Evolutionary conservation across 257 asterid genomes (phyloP).

Genomic region (Penstemon barbatus): DNA sequence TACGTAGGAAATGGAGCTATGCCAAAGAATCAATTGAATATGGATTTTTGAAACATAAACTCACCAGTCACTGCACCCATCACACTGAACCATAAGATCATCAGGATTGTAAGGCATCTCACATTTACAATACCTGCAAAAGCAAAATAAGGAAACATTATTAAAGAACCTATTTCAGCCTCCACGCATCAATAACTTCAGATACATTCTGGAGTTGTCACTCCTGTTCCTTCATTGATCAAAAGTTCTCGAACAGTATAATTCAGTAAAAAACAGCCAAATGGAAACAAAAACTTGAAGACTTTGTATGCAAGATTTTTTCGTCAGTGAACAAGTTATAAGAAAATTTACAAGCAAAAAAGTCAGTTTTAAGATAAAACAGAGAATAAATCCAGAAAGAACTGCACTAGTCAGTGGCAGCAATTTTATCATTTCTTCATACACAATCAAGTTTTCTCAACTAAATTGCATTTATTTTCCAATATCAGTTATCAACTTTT

Average conservation of each 20-base stretch:
- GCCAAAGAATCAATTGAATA: slow-evolving; percentile 17
- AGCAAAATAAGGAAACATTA: slow-evolving; percentile 23
- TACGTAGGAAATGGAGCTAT: slow-evolving; percentile 10
- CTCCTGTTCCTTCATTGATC: too few relatives aligned
- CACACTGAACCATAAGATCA: slow-evolving; percentile 95
- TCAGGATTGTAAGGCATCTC: slow-evolving; percentile 99
- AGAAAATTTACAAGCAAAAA: not conserved
- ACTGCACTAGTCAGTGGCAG: not conserved
- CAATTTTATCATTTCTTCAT: not conserved
- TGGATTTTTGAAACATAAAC: slow-evolving; percentile 32
- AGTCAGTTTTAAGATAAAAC: not conserved
- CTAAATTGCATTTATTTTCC: not conserved
- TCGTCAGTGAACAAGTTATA: not conserved
- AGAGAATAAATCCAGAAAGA: slow-evolving; percentile 6
- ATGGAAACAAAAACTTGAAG: not conserved
- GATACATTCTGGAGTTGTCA: slow-evolving; percentile 1
- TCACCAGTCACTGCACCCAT: slow-evolving; percentile 91
- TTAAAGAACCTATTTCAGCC: slow-evolving; percentile 1
- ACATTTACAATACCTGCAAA: slow-evolving; percentile 84
- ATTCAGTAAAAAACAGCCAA: not conserved
- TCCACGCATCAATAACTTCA: slow-evolving; percentile 6
- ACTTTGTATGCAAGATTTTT: too few relatives aligned
- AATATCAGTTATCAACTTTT: not conserved
- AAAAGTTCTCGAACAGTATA: too few relatives aligned
- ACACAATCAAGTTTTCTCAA: not conserved